A percentile compares a stretch with the other conserved stretches of the same genome.
These are phyloP conservation scores for Fagus crenata DNA, from an alignment of 306 rosid genomes.

Conservation along the genomic window DNA sequence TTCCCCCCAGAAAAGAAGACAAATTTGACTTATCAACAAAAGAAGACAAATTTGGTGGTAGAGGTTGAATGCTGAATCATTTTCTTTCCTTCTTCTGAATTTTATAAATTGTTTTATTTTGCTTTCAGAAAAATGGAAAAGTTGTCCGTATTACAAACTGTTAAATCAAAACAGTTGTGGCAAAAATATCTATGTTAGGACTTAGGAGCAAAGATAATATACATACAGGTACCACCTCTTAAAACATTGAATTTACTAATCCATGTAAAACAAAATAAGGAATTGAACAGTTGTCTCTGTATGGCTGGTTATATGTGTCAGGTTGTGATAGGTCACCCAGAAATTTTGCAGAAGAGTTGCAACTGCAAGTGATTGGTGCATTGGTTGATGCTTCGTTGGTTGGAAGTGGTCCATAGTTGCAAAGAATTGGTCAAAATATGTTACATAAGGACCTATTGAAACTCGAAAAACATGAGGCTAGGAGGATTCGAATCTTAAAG, in stretches of 20 bases:
- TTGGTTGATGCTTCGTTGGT: constrained; percentile 7
- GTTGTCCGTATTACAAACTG: constrained; percentile 29
- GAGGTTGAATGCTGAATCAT: constrained; percentile 24
- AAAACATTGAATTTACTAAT: too few species aligned
- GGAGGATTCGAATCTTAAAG: constrained; percentile 28
- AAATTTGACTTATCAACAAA: background rate
- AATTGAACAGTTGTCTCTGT: background rate
- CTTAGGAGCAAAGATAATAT: constrained; percentile 10
- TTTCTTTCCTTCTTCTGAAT: constrained; percentile 7
- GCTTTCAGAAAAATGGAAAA: constrained; percentile 20
- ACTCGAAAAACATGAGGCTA: background rate
- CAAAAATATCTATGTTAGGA: constrained; percentile 32
- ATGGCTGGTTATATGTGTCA: background rate
- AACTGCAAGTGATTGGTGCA: background rate
- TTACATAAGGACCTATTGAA: background rate
- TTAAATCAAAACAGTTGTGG: constrained; percentile 40
- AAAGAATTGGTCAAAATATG: background rate
- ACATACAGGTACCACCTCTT: too few species aligned
- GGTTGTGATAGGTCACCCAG: constrained; percentile 11
- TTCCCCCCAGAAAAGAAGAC: background rate
- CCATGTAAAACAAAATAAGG: background rate
- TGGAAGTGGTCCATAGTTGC: constrained; percentile 22
- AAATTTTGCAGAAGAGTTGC: constrained; percentile 7
- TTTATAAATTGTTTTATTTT: background rate
- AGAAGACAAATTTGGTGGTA: constrained; percentile 29